Conservation (phyloP, 2,329 filamentous ascomycete genomes). For the Albophoma yamanashiensis region DNA sequence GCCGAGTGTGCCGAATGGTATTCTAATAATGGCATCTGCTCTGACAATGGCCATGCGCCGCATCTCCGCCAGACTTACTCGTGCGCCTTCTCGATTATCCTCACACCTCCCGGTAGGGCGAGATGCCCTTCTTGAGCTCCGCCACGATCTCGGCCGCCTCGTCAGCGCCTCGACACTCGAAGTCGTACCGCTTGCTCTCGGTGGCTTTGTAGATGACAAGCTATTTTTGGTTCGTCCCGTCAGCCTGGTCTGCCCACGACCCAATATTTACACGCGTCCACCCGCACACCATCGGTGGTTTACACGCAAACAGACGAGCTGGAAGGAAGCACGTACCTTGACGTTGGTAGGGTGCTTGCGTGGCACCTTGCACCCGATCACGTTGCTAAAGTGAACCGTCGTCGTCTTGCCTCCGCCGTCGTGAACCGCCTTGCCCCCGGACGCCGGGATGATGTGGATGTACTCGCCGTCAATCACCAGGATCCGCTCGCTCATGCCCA, state of each 20-base stretch:
- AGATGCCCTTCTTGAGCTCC: slow-evolving; percentile 68
- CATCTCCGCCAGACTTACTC: no score
- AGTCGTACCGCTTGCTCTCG: slow-evolving; percentile 75
- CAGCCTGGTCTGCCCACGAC: neutral
- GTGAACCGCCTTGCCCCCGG: slow-evolving; percentile 53
- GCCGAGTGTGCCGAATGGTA: no score
- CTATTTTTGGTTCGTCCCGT: slow-evolving; percentile 21
- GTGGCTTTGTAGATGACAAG: slow-evolving; percentile 63
- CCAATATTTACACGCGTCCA: neutral
- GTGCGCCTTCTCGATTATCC: neutral
- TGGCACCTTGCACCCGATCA: slow-evolving; percentile 73
- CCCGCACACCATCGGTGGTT: neutral
- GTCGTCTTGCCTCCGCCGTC: slow-evolving; percentile 61
- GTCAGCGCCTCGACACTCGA: slow-evolving; percentile 61
- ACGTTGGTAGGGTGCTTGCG: slow-evolving; percentile 73
- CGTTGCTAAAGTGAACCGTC: slow-evolving; percentile 72
- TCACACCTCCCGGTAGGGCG: slow-evolving; percentile 47
- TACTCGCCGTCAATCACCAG: slow-evolving; percentile 78
- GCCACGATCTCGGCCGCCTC: slow-evolving; percentile 71
- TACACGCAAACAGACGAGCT: neutral
- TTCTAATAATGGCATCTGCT: no score
- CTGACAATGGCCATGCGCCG: no score
- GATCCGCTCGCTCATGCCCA: slow-evolving; percentile 63
- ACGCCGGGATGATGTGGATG: slow-evolving; percentile 70
- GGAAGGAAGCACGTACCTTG: slow-evolving; percentile 42